Evolutionary conservation across 805 yeast genomes (phyloP), one percentile per base, ranked within the genome.

Genomic region (Komagataella phaffii): DNA sequence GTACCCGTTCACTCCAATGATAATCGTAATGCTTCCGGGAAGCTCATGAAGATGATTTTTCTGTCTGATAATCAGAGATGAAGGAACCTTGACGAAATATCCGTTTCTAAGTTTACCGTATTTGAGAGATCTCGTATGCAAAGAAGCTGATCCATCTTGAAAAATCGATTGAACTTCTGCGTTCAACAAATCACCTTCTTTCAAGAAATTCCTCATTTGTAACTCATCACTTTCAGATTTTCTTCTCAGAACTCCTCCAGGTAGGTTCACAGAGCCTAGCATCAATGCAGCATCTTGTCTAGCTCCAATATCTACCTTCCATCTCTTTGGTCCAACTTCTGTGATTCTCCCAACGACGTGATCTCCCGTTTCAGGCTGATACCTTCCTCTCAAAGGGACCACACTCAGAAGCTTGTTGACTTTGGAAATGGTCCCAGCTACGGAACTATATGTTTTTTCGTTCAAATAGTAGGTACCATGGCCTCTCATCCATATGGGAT

Each of bases 291-390:
- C 98, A 63, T 89, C 91, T 61, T 88, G 96, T 60, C 82, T 84
- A n/a, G 88, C 88, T 24, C 98, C 98, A 56, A 93, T 88, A 59
- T 91, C 96, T 14, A 93, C 98, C 63, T 85, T 88, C 99, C 99
- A 93, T 59, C 98, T 74, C 63, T 84, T 87, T 56, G 85, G 85
- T 1, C 96, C 96, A 5, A 91, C 97, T 60, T 93, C 98, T 1
- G 93, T 83, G 57, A 93, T 84, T 55, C 99, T 73, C 1, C 99
- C 99, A 19, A 93, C 83, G 19, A 93, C 75, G 65, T 93, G 98
- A 64, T 93, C 99, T 57, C 99, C 99, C 2, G 96, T 88, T 57
- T 89, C 97, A 1, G 99, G 96, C 40, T 81, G 76, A 62, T 91
- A 93, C 54, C 95, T 74, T 3, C 96, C 96, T 58, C 87, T 76